These are phyloP conservation scores for Pythium chondricola DNA, from an alignment of 352 stramenopile genomes.

Conservation along the genomic window DNA sequence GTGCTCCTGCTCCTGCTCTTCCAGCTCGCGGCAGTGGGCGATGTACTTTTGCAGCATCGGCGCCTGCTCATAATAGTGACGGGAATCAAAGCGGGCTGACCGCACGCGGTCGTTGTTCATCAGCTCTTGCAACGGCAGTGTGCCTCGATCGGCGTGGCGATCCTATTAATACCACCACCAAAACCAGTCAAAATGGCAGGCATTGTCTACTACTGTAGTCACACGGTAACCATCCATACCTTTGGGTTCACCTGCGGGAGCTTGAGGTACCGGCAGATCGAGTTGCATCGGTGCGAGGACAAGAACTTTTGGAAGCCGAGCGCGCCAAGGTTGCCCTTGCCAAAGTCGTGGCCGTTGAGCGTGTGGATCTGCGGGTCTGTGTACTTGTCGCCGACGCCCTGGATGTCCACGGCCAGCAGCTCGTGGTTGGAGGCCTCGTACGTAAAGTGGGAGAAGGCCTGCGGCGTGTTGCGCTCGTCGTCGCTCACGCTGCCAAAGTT, in stretches of 20 bases:
- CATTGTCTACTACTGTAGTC: too few species aligned
- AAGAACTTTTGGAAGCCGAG: conserved; percentile 85
- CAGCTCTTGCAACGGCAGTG: conserved; percentile 67
- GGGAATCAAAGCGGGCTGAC: conserved; percentile 72
- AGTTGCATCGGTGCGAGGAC: conserved; percentile 84
- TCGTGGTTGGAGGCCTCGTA: conserved; percentile 91
- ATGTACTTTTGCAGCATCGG: conserved; percentile 86
- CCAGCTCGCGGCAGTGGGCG: conserved; percentile 53
- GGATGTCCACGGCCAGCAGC: conserved; percentile 92
- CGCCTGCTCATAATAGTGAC: conserved; percentile 82
- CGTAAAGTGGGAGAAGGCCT: conserved; percentile 92
- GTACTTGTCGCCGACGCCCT: conserved; percentile 93
- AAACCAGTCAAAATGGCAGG: too few species aligned
- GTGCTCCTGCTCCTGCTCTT: conserved; percentile 14
- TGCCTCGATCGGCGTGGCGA: conserved; percentile 64
- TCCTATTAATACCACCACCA: too few species aligned
- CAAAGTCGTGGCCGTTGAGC: conserved; percentile 82
- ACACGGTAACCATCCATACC: too few species aligned
- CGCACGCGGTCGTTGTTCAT: conserved; percentile 75
- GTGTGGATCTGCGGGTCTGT: conserved; percentile 93
- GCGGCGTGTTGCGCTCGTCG: conserved; percentile 77
- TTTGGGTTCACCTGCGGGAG: conserved; percentile 77
- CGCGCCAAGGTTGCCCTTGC: conserved; percentile 81
- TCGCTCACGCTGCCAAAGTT: conserved; percentile 84
- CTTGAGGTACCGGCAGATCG: conserved; percentile 84